Base-by-base conservation (phyloP, 2,329 filamentous ascomycete species). In the Thermoascus crustaceus region DNA sequence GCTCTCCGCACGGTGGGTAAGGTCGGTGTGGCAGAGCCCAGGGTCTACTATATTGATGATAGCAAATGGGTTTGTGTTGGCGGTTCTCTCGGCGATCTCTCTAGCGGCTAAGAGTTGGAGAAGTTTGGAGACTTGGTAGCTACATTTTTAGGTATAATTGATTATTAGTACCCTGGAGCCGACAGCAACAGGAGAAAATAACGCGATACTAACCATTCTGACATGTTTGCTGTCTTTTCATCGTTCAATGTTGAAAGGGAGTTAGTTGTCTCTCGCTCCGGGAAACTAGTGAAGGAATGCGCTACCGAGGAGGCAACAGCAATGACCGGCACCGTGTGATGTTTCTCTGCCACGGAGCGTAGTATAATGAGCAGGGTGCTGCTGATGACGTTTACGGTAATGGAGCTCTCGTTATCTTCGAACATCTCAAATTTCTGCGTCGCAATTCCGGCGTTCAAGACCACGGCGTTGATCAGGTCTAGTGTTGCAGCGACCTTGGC, bases 301-400 rank as follows among this genome's bases (percentile, higher is more conserved):
- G 36, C 26, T 5, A 38, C 44, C 7, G 47, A 52, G 17, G 42
- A 43, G 2, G 41, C 39, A 17, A 51, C 41, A 11, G 40, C 30
- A 1, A 43, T n/a, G 16, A 22, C 32, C 7, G 41, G 39, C 10
- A 7, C 40, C 21, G 29, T 23, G 19, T 36, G 40, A 20, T 27
- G 34, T 17, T 3, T 7, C 13, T 18, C 17, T 19, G 32, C 35
- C 6, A 26, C 18, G 7, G 30, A 24, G 11, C 26, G 27, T 9
- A 29, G 34, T 7, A 34, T 40, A 0, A 61, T 64, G 0, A 75
- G 54, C 10, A 75, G 49, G 39, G 72, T 65, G 0, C 69, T 72
- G 7, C 57, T 59, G 30, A 75, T 51, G n/a, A 71, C 67, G 39
- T 76, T 76, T 35, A 69, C 60, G 0, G 65, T 68, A 30, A 75